Evolutionary conservation across 257 asterid genomes (phyloP), one percentile per base, ranked within the genome.

Genomic region (Fraxinus excelsior): DNA sequence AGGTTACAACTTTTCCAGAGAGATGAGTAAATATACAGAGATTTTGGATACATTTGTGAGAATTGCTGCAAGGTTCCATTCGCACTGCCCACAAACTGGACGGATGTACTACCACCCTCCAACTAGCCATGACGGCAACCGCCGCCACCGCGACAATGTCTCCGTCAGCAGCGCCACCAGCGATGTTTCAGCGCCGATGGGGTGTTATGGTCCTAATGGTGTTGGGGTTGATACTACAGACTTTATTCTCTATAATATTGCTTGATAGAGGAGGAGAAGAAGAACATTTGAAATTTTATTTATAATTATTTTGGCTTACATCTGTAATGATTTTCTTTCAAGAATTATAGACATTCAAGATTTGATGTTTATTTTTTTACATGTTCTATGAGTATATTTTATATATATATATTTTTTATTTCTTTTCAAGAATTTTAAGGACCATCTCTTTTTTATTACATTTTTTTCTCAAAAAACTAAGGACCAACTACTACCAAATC

Each of bases 41-140:
- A 31, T 85, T 21, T 69, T 82, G 58, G 89, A 85, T 72, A 65
- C 53, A 5, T 83, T 86, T 10, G 78, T 85, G 66, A 82, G 89
- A 81, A 73, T 83, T 8, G 85, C 71, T 23, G 86, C 87, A 11
- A 85, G 87, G 44, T 85, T 85, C 72, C 86, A 85, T 67, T 85
- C 89, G 18, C 89, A 85, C 70, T 85, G 87, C 76, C 89, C 89
- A 0, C 89, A 85, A 71, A 85, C 87, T 7, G 86, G 79, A 1
- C 79, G 87, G 26, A 64, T 83, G 84, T 85, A 85, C 37, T 85
- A 85, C 80, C 89, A 85, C 44, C 89, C 89, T 31, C 89, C 89
- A 21, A 42, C 87, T 19, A 66, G 23, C 65, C 81, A 79, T 5
- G 75, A 80, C 0, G 75, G 49, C 3, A n/a, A 16, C 12, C 0